Evolutionary conservation across 2,329 filamentous ascomycete species (phyloP).

Genomic region (Hansfordia pulvinata): DNA sequence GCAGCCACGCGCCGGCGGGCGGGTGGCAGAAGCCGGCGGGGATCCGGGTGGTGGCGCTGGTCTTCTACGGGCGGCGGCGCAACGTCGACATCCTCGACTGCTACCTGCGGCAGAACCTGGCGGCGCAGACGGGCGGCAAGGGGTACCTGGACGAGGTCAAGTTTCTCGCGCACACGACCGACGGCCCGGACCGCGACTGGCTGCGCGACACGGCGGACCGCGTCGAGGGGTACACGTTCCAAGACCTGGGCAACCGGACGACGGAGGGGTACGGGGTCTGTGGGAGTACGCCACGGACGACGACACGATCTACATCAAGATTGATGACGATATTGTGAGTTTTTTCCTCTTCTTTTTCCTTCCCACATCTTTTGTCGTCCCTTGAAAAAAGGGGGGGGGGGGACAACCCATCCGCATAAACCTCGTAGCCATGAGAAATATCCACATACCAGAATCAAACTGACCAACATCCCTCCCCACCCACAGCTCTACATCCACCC

Average conservation of each 20-base stretch:
- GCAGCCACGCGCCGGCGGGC: slow-evolving; percentile 12
- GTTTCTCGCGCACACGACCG: slow-evolving; percentile 26
- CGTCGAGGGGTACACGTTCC: slow-evolving; percentile 21
- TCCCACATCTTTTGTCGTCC: too few relatives aligned
- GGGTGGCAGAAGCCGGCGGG: slow-evolving; percentile 15
- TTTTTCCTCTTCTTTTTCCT: neutral
- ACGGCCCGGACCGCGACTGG: slow-evolving; percentile 22
- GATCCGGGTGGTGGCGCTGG: slow-evolving; percentile 25
- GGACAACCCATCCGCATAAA: slow-evolving; percentile 1
- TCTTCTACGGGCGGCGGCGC: slow-evolving; percentile 30
- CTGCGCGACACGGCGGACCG: slow-evolving; percentile 21
- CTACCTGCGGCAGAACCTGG: slow-evolving; percentile 28
- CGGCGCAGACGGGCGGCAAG: slow-evolving; percentile 26
- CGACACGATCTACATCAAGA: slow-evolving; percentile 25
- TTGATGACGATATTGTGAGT: slow-evolving; percentile 31
- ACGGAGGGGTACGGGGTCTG: slow-evolving; percentile 17
- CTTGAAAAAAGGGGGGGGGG: too few relatives aligned
- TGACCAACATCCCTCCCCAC: slow-evolving; percentile 3
- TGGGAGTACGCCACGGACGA: slow-evolving; percentile 17
- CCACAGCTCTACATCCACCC: slow-evolving; percentile 14
- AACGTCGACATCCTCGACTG: slow-evolving; percentile 31
- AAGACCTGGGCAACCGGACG: slow-evolving; percentile 19
- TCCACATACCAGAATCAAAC: neutral
- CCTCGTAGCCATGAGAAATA: too few relatives aligned
- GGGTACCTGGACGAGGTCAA: slow-evolving; percentile 29